Conservation (phyloP, 1,139 yeast species). For the Saccharomyces hybrid region DNA sequence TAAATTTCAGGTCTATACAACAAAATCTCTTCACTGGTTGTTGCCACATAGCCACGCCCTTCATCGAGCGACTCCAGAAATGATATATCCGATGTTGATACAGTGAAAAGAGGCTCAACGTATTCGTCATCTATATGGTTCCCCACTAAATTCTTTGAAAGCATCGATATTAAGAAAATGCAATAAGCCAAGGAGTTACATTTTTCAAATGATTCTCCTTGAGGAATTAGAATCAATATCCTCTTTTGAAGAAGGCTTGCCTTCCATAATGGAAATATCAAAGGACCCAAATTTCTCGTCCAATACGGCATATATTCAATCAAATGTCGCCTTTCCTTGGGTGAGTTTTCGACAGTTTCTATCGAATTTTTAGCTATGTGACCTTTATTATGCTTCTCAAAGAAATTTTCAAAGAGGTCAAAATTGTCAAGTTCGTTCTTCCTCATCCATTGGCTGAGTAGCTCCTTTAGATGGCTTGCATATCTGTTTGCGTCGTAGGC, state of each 20-base stretch:
- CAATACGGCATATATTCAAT: slow-evolving; percentile 23
- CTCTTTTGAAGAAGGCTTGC: slow-evolving; percentile 54
- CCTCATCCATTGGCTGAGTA: slow-evolving; percentile 33
- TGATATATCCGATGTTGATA: slow-evolving; percentile 40
- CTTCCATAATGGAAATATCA: slow-evolving; percentile 64
- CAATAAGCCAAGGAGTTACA: slow-evolving; percentile 44
- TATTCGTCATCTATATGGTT: slow-evolving; percentile 14
- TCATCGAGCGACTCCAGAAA: slow-evolving; percentile 12
- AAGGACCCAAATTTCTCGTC: slow-evolving; percentile 51
- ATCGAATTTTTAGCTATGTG: neutral
- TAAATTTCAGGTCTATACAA: slow-evolving; percentile 48
- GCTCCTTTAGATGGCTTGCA: slow-evolving; percentile 38
- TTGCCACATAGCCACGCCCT: slow-evolving; percentile 44
- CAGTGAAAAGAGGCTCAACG: slow-evolving; percentile 51
- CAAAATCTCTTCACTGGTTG: slow-evolving; percentile 66
- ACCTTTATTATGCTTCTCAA: slow-evolving; percentile 12
- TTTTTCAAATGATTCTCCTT: slow-evolving; percentile 34
- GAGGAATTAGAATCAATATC: slow-evolving; percentile 47
- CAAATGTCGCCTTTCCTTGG: slow-evolving; percentile 14
- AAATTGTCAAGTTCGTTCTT: slow-evolving; percentile 15
- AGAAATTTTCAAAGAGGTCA: slow-evolving; percentile 30
- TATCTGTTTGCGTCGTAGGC: slow-evolving; percentile 52
- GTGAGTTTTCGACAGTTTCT: neutral
- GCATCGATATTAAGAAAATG: slow-evolving; percentile 19
- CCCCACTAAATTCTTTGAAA: neutral